Evolutionary conservation across 1,284 basidiomycete species (phyloP), one percentile per base, ranked within the genome.

Genomic region (Ustilago vetiveriae): DNA sequence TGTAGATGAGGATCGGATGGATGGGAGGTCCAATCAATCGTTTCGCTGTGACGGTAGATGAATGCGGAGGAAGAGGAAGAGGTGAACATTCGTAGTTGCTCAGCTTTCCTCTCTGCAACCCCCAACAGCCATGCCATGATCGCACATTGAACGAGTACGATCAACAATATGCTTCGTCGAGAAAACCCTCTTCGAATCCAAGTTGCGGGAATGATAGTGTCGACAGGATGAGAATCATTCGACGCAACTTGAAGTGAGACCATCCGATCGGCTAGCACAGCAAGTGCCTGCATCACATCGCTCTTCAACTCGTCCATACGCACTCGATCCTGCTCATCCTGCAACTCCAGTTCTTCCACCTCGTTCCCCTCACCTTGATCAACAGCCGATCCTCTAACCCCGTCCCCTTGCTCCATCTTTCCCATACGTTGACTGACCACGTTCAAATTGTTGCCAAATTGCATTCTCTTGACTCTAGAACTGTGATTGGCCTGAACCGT

Each of bases 21-120:
- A 14, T 27, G 21, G 3, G 57, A 19, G 17, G 35, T 44, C 65
- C 58, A 68, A 11, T 68, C 45, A 21, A 68, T 37, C 5, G n/a
- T 16, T 4, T 19, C 21, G 10, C 24, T 22, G 9, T 27, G 8
- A 10, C 24, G 19, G n/a, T 42, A 37, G 40, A 48, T 24, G 19
- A 37, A 4, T 4, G 21, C 27, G 30, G 38, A 37, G 2, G 27
- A 22, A 6, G 30, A 24, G 10, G 36, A 11, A 26, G 35, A 21
- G 19, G 30, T 27, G 17, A 36, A 65, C 62, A 65, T 65, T 4
- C 62, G 55, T 33, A 58, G 24, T 23, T 27, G 55, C 14, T 53
- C 32, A 5, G 62, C 62, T 47, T 65, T 58, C 22, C 27, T 19
- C 24, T 65, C 62, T 3, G 62, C 62, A 1, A 65, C 14, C 1